A percentile compares a stretch with the other conserved stretches of the same genome.
Evolutionary conservation across 1,284 basidiomycete genomes (phyloP).

Genomic region (Cutaneotrichosporon dermatis): DNA sequence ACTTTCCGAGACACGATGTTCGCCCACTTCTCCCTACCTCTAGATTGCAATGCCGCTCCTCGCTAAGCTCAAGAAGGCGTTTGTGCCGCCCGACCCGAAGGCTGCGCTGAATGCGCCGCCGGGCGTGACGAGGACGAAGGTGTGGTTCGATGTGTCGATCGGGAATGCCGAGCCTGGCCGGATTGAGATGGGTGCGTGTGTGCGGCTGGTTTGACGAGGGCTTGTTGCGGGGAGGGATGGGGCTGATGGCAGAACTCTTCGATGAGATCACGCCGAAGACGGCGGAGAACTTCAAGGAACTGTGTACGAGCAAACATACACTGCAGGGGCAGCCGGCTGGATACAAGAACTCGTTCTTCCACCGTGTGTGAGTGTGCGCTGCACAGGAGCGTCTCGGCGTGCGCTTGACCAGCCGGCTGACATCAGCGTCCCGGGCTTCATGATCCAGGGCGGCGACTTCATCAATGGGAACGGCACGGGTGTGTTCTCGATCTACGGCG

Average conservation of each 20-base stretch:
- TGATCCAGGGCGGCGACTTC: constrained; percentile 68
- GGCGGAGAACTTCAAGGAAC: constrained; percentile 15
- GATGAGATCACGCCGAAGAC: constrained; percentile 13
- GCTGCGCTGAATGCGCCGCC: constrained; percentile 3
- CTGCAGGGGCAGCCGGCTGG: neutral
- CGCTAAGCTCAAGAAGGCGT: constrained; percentile 17
- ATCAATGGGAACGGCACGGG: constrained; percentile 52
- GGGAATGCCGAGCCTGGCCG: constrained; percentile 4
- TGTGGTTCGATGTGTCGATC: constrained; percentile 11
- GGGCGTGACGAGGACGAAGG: constrained; percentile 13
- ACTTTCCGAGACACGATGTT: neutral
- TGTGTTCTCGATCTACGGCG: constrained; percentile 35
- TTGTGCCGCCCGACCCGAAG: constrained; percentile 13
- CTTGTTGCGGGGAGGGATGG: neutral
- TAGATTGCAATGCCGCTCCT: constrained; percentile 10
- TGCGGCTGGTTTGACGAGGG: neutral
- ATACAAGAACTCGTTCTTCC: constrained; percentile 11
- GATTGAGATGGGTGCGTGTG: constrained; percentile 12
- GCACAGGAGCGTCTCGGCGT: too few species aligned
- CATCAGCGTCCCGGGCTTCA: constrained; percentile 56
- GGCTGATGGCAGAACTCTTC: constrained; percentile 18
- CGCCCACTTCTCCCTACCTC: neutral
- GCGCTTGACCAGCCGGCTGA: too few species aligned
- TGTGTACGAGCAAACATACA: constrained; percentile 6
- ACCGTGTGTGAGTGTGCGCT: constrained; percentile 19